phyloP scores from a whole-genome alignment of 148 eudicot genomes.

The Hydrangea macrophylla region DNA sequence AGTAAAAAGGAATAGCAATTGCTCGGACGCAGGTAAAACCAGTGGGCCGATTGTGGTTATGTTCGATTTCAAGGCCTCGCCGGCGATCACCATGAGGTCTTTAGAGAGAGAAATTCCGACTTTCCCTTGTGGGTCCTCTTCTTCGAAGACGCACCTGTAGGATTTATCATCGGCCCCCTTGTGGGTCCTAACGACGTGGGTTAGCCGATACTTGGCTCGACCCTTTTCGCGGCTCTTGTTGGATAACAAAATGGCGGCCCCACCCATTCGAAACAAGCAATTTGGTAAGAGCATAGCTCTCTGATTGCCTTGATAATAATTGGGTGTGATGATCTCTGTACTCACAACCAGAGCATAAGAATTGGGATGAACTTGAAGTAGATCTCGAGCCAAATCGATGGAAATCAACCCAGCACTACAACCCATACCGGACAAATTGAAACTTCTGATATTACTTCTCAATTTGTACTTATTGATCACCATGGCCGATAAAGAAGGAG shows the following conservation, averaged over 20 bases:
- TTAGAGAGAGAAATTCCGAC: slow-evolving; percentile 58
- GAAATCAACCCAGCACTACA: slow-evolving; percentile 68
- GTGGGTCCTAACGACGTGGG: slow-evolving; percentile 73
- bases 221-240: slow-evolving; percentile 39
- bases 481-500: slow-evolving; percentile 77
- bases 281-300: slow-evolving; percentile 75
- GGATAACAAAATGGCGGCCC: slow-evolving; percentile 49
- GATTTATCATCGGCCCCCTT: slow-evolving; percentile 65
- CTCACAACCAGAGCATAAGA: slow-evolving; percentile 63
- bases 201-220: slow-evolving; percentile 41
- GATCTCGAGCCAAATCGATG: slow-evolving; percentile 58
- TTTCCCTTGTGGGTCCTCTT: slow-evolving; percentile 59
- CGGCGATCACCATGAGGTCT: slow-evolving; percentile 70
- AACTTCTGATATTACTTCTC: slow-evolving; percentile 53
- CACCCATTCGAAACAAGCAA: slow-evolving; percentile 71
- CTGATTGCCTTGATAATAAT: slow-evolving; percentile 64
- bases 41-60: slow-evolving; percentile 71
- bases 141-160: slow-evolving; percentile 50
- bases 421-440: slow-evolving; percentile 74
- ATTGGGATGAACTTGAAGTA: slow-evolving; percentile 65
- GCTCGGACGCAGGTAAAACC: slow-evolving; percentile 69
- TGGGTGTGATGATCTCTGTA: slow-evolving; percentile 71
- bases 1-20: slow-evolving; percentile 56
- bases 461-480: slow-evolving; percentile 64
- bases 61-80: slow-evolving; percentile 67